Evolutionary conservation across 345 rosid genomes (phyloP).

Genomic region (Sisymbrium altissimum): DNA sequence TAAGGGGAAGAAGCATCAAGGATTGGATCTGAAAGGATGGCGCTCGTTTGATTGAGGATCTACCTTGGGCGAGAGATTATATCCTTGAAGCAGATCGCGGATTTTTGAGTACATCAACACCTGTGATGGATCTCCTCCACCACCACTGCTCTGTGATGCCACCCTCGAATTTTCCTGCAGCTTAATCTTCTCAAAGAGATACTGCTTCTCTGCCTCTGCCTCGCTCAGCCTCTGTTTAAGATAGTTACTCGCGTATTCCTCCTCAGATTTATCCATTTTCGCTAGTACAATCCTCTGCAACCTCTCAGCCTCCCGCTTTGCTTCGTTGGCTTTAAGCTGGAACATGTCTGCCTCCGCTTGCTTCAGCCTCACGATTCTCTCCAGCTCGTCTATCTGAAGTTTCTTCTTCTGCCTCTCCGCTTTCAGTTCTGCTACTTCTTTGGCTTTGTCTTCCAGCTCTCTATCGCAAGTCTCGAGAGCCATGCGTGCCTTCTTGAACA

Average conservation of each 20-base stretch:
- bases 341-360: slow-evolving; percentile 98
- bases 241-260: slow-evolving; percentile 85
- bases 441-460: slow-evolving; percentile 88
- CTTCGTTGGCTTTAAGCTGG: slow-evolving; percentile 91
- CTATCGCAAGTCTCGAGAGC: slow-evolving; percentile 77
- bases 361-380: slow-evolving; percentile 86
- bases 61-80: slow-evolving; percentile 46
- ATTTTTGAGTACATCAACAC: slow-evolving; percentile 57
- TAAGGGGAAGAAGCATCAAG: slow-evolving; percentile 19
- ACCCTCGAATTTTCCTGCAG: slow-evolving; percentile 57
- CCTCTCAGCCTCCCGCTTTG: slow-evolving; percentile 85
- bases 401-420: slow-evolving; percentile 74
- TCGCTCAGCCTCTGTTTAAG: slow-evolving; percentile 83
- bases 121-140: slow-evolving; percentile 73
- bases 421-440: slow-evolving; percentile 70
- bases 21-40: slow-evolving; percentile 53
- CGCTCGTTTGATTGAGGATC: slow-evolving; percentile 49
- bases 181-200: slow-evolving; percentile 88
- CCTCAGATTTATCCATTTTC: slow-evolving; percentile 88
- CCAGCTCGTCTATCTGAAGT: slow-evolving; percentile 80
- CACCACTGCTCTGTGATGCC: slow-evolving; percentile 37
- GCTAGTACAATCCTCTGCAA: slow-evolving; percentile 79
- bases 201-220: slow-evolving; percentile 96
- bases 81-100: slow-evolving; percentile 59
- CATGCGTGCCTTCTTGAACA: slow-evolving; percentile 82